Conservation (phyloP, 2,329 filamentous ascomycete genomes). For the Seiridium unicorne region DNA sequence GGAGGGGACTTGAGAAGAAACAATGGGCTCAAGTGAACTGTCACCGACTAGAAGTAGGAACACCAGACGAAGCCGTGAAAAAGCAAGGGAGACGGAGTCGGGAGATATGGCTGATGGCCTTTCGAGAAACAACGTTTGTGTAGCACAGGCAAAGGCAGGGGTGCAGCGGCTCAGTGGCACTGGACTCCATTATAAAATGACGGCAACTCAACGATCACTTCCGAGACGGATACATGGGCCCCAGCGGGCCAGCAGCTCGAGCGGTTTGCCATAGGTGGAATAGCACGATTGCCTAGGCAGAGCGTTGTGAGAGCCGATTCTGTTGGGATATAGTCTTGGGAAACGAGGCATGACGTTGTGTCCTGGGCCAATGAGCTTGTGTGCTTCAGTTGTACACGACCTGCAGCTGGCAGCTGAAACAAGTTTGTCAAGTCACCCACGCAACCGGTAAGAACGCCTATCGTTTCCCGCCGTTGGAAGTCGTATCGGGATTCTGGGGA, state of each 20-base stretch:
- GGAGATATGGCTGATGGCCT: neutral
- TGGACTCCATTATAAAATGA: neutral
- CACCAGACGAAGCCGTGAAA: neutral
- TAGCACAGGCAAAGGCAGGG: neutral
- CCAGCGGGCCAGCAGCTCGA: neutral
- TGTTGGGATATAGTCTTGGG: conserved; percentile 2
- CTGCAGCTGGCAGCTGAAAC: neutral
- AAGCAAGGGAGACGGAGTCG: neutral
- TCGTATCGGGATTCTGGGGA: no score
- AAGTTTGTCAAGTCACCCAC: no score
- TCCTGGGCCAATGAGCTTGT: conserved; percentile 3
- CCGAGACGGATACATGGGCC: neutral
- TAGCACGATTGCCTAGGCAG: neutral
- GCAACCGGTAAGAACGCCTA: no score
- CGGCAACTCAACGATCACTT: conserved; percentile 4
- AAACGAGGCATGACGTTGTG: conserved; percentile 3
- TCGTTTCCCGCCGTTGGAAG: no score
- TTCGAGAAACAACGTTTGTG: neutral
- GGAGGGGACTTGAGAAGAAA: no score
- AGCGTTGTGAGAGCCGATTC: conserved; percentile 3
- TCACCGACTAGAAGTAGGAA: neutral
- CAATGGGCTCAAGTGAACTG: neutral
- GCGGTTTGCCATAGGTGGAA: conserved; percentile 5
- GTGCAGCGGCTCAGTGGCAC: neutral
- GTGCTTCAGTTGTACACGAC: neutral